Percentiles rank a stretch among this genome's conserved stretches.
Evolutionary conservation across 495 filamentous ascomycete genomes (phyloP).

Genomic region (Rusavskia elegans): DNA sequence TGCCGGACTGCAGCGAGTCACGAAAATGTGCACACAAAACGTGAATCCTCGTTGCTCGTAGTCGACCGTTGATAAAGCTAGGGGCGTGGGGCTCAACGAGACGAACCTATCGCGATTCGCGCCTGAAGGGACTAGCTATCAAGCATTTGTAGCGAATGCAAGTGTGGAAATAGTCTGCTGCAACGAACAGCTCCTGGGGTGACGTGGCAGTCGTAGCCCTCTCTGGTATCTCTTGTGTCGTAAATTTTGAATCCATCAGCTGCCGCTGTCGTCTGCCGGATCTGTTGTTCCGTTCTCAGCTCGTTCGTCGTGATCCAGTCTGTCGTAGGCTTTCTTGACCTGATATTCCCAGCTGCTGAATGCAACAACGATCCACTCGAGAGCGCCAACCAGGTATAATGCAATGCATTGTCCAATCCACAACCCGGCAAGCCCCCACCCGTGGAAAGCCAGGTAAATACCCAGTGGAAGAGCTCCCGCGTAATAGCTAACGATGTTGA

Average conservation of each 20-base stretch:
- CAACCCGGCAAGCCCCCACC: constrained; percentile 70
- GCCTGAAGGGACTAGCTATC: no score
- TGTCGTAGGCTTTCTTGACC: constrained; percentile 56
- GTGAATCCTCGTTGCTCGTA: neutral
- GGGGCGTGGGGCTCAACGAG: neutral
- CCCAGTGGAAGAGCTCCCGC: constrained; percentile 69
- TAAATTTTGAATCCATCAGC: neutral
- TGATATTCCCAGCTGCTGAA: constrained; percentile 66
- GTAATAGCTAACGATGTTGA: constrained; percentile 85
- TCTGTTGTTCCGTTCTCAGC: constrained; percentile 22
- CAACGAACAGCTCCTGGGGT: neutral
- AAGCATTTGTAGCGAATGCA: no score
- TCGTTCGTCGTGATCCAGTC: constrained; percentile 50
- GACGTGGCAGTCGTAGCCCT: neutral
- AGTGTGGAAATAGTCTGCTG: no score
- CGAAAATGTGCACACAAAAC: no score
- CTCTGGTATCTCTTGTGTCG: neutral
- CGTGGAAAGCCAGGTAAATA: constrained; percentile 76
- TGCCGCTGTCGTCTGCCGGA: neutral
- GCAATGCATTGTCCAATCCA: constrained; percentile 90
- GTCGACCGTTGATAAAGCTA: neutral
- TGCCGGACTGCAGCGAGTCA: no score
- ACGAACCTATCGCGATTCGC: no score
- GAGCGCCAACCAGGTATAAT: constrained; percentile 60
- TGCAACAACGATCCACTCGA: constrained; percentile 72